phyloP scores from a whole-genome alignment of 306 rosid genomes.

The Cercis canadensis region DNA sequence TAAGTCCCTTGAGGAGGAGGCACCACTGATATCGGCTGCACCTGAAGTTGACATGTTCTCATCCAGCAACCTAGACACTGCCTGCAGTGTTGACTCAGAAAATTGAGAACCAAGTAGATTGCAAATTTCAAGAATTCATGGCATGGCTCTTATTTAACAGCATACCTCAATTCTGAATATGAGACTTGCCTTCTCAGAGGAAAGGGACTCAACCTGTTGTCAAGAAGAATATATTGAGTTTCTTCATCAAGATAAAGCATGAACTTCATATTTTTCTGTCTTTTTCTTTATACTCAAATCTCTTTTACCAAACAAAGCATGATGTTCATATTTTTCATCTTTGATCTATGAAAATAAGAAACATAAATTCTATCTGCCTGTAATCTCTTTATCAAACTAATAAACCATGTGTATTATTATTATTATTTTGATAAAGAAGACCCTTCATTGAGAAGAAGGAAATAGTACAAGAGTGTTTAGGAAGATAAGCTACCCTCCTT shows the following conservation, averaged over 20 bases:
- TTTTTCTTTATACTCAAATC: too few relatives aligned
- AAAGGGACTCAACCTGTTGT: slow-evolving; percentile 91
- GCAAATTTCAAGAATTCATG: slow-evolving; percentile 21
- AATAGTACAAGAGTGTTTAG: too few relatives aligned
- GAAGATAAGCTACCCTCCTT: too few relatives aligned
- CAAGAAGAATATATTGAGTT: slow-evolving; percentile 25
- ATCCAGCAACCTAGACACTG: slow-evolving; percentile 76
- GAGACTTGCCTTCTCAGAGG: slow-evolving; percentile 91
- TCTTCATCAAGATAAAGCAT: neutral
- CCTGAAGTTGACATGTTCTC: slow-evolving; percentile 61
- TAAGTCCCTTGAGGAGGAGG: slow-evolving; percentile 67
- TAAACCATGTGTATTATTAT: too few relatives aligned
- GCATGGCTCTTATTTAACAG: slow-evolving; percentile 14
- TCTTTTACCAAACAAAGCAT: too few relatives aligned
- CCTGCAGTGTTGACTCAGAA: slow-evolving; percentile 51
- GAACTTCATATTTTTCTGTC: too few relatives aligned
- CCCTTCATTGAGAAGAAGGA: too few relatives aligned
- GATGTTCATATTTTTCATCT: too few relatives aligned
- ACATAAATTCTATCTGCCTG: too few relatives aligned
- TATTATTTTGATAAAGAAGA: too few relatives aligned
- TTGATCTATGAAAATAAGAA: too few relatives aligned
- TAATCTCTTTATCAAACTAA: too few relatives aligned
- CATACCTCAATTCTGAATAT: slow-evolving; percentile 86
- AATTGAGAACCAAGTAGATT: slow-evolving; percentile 14
- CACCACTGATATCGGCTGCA: slow-evolving; percentile 37